Evolutionary conservation across 768 basidiomycete genomes (phyloP), one percentile per base, ranked within the genome.

Genomic region (Russula lepida): DNA sequence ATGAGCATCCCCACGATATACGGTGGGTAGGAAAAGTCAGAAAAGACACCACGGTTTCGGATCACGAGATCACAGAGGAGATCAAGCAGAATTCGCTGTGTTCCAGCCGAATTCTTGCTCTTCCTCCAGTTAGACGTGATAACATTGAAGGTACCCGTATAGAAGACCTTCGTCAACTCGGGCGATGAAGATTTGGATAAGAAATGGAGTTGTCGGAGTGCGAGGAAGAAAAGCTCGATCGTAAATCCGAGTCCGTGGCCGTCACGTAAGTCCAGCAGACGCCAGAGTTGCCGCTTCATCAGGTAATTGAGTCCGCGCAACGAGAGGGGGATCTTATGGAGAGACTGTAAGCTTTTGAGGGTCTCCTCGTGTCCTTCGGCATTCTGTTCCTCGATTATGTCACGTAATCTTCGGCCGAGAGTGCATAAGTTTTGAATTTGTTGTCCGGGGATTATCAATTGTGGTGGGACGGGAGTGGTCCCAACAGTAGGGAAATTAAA

Each of bases 221-320:
- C n/a, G 17, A 60, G 52, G 51, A 60, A 59, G 35, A 54, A 54
- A 21, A 59, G 58, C 6, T 59, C 58, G 13, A 59, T 13, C 2
- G 52, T 47, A 48, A 32, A 48, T 0, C 59, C 52, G 3, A 60
- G 52, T 12, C 59, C 46, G 6, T 35, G 5, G 1, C 52, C 35
- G n/a, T 60, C 52, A 11, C 46, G 44, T 23, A 60, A 7, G 30
- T 60, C 59, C 43, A 37, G 35, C 15, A 60, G 35, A 23, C 59
- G 59, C 52, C 44, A 60, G 3, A 60, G 11, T 11, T 60, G 59
- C 25, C 46, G 44, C 19, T 19, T 47, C 59, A 60, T 48, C 23
- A 39, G 35, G 35, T 39, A 6, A n/a, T 54, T 48, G 43, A 27
- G 27, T n/a, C 15, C 11, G 1, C 41, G 49, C 4, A 56, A 21